Evolutionary conservation across 2,329 filamentous ascomycete species (phyloP).

Genomic region (Exophiala sp.): DNA sequence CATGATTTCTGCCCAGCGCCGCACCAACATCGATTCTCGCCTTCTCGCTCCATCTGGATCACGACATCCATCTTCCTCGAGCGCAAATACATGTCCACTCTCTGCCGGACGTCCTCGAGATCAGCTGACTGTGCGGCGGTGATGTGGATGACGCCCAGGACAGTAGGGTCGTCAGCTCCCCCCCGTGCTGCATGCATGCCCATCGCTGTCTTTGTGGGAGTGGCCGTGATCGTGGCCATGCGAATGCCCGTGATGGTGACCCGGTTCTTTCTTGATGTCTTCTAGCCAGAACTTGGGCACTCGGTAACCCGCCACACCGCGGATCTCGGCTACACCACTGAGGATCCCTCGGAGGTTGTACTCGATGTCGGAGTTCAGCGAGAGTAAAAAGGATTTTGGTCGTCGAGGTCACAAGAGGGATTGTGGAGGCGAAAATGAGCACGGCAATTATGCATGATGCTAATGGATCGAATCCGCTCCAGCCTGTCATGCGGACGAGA

Average conservation of each 20-base stretch:
- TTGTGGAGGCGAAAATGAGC: constrained; percentile 85
- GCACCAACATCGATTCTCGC: constrained; percentile 62
- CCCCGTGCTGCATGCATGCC: constrained; percentile 13
- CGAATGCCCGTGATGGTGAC: constrained; percentile 31
- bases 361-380: constrained; percentile 76
- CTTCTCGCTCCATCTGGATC: constrained; percentile 81
- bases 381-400: constrained; percentile 77
- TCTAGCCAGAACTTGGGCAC: constrained; percentile 92
- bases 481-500: constrained; percentile 78
- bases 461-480: constrained; percentile 90
- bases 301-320: constrained; percentile 78
- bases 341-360: constrained; percentile 82
- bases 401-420: constrained; percentile 78
- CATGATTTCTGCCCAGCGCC: constrained; percentile 16
- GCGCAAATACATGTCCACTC: constrained; percentile 65
- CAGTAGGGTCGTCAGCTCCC: constrained; percentile 36
- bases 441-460: constrained; percentile 91
- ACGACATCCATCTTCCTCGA: constrained; percentile 72
- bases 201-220: constrained; percentile 29
- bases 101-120: constrained; percentile 73
- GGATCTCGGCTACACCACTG: constrained; percentile 71
- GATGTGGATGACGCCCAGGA: constrained; percentile 82
- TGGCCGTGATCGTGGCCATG: constrained; percentile 32
- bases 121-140: constrained; percentile 66
- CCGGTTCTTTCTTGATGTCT: constrained; percentile 32